Evolutionary conservation across 306 rosid genomes (phyloP).

Genomic region (Rosa persica): DNA sequence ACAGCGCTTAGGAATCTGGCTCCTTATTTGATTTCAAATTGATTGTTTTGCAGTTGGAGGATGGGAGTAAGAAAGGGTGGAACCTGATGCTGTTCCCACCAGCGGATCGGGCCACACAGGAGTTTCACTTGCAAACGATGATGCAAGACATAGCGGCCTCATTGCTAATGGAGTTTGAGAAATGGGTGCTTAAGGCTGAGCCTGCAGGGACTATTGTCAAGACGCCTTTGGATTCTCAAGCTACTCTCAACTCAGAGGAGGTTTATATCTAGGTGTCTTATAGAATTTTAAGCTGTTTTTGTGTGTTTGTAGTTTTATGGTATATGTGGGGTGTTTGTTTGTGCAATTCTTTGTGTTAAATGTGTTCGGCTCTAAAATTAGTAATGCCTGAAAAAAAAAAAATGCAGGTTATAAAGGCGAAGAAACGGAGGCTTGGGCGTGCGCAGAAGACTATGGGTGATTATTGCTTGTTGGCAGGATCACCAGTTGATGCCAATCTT

Average conservation of each 20-base stretch:
- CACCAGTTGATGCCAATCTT: conserved; percentile 97
- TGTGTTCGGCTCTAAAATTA: conserved; percentile 24
- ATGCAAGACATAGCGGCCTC: conserved; percentile 97
- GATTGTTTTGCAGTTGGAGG: conserved; percentile 63
- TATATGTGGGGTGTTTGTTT: conserved; percentile 5
- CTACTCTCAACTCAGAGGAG: conserved; percentile 99
- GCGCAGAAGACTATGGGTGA: conserved; percentile 98
- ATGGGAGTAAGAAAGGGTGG: conserved; percentile 72
- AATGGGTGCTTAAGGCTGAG: conserved; percentile 97
- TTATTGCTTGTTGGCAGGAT: conserved; percentile 91
- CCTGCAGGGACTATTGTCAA: conserved; percentile 94
- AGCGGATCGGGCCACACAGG: conserved; percentile 75
- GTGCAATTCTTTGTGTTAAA: background rate
- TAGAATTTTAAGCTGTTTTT: conserved; percentile 19
- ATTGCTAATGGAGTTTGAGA: conserved; percentile 91
- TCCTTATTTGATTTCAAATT: background rate
- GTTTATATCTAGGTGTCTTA: conserved; percentile 99
- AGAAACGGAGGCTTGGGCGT: conserved; percentile 94
- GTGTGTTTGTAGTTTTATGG: background rate
- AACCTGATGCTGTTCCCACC: conserved; percentile 93
- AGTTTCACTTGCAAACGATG: conserved; percentile 89
- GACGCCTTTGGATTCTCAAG: conserved; percentile 98
- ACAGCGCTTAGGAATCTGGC: background rate
- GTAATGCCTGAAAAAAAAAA: conserved; percentile 22
- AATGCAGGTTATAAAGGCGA: conserved; percentile 88